Conservation (phyloP, 352 stramenopile genomes). For the Globisporangium middletonii region DNA sequence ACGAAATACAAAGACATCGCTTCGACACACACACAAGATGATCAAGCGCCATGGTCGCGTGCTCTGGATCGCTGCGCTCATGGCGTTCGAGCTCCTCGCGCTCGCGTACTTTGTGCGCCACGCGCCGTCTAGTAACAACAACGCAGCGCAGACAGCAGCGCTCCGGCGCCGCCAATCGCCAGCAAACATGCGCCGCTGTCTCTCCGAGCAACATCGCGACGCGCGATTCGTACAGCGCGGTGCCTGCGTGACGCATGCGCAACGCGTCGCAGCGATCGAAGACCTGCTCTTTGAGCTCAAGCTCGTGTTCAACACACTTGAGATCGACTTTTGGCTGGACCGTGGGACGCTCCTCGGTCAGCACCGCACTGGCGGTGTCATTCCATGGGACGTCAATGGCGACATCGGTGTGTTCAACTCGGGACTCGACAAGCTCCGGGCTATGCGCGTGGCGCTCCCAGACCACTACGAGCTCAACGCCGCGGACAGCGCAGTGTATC, state of each 20-base stretch:
- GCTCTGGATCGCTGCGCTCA: constrained; percentile 25
- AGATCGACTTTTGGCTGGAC: constrained; percentile 48
- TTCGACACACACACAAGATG: too few species aligned
- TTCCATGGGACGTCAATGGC: constrained; percentile 48
- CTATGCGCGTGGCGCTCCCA: constrained; percentile 18
- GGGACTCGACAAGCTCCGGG: constrained; percentile 10
- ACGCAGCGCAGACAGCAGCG: constrained; percentile 8
- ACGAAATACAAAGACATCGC: background rate
- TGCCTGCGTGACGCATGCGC: constrained; percentile 28
- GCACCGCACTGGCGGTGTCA: constrained; percentile 32
- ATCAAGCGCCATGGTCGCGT: constrained; percentile 3
- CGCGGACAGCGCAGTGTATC: constrained; percentile 22
- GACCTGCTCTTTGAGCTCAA: constrained; percentile 34
- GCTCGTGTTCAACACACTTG: constrained; percentile 25
- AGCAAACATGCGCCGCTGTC: constrained; percentile 26
- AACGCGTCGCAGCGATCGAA: constrained; percentile 26
- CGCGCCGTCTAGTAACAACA: constrained; percentile 11
- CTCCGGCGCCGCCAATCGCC: constrained; percentile 12
- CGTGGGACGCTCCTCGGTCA: constrained; percentile 49
- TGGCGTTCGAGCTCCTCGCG: constrained; percentile 25
- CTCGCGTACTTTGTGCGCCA: constrained; percentile 37
- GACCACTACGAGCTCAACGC: constrained; percentile 38
- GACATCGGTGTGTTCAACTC: constrained; percentile 28
- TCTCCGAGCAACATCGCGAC: constrained; percentile 30
- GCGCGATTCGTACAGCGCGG: constrained; percentile 22